Evolutionary conservation across 192 early-diverging fungal genomes (phyloP).

Genomic region (Mortierella claussenii): DNA sequence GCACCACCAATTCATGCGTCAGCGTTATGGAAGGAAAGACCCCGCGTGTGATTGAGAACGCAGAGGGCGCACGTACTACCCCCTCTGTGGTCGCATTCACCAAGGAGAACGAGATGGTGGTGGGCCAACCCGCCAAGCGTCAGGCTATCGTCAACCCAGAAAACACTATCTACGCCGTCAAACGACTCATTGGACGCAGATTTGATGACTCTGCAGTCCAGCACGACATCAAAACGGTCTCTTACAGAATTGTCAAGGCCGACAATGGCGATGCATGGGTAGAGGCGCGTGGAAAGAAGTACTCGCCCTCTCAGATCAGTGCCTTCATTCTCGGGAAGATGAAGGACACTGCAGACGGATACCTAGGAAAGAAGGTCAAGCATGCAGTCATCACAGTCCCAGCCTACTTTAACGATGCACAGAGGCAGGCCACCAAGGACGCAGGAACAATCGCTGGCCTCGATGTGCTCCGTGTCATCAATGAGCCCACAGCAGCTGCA

Average conservation of each 20-base stretch:
- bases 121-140: conserved; percentile 96
- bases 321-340: conserved; percentile 98
- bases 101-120: conserved; percentile 96
- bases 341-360: conserved; percentile 95
- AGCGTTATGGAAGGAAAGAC: conserved; percentile 98
- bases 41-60: conserved; percentile 97
- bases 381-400: conserved; percentile 98
- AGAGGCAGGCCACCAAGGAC: conserved; percentile 97
- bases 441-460: conserved; percentile 92
- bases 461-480: conserved; percentile 93
- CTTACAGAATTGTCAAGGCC: conserved; percentile 96
- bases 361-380: conserved; percentile 82
- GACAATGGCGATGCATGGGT: conserved; percentile 99
- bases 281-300: conserved; percentile 92
- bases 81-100: conserved; percentile 97
- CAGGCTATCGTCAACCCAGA: conserved; percentile 99
- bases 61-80: conserved; percentile 96
- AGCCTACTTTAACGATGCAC: conserved; percentile 98
- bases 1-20: conserved; percentile 99
- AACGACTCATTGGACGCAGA: conserved; percentile 96
- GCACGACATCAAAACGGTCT: conserved; percentile 87
- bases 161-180: conserved; percentile 97
- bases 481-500: conserved; percentile 96
- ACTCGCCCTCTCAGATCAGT: conserved; percentile 96
- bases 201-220: conserved; percentile 91